Conservation (phyloP, 768 basidiomycete genomes). For the Suillus placidus region DNA sequence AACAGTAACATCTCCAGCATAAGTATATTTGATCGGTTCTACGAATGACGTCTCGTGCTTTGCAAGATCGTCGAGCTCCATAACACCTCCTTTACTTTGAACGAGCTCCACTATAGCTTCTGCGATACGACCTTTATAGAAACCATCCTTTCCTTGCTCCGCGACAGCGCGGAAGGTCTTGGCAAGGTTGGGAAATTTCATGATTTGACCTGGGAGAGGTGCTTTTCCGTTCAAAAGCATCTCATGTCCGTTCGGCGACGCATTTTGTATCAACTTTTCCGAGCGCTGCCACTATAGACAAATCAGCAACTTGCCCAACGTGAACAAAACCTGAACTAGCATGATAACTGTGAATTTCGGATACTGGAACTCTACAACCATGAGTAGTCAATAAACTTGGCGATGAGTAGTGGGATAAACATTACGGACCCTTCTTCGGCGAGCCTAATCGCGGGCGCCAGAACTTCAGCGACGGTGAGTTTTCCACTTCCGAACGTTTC, state of each 20-base stretch:
- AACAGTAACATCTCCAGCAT: constrained; percentile 80
- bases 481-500: constrained; percentile 77
- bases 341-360: constrained; percentile 71
- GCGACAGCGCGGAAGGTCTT: constrained; percentile 81
- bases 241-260: constrained; percentile 83
- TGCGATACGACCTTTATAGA: constrained; percentile 91
- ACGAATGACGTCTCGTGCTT: constrained; percentile 77
- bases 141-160: constrained; percentile 85
- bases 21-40: constrained; percentile 91
- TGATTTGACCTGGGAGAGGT: constrained; percentile 83
- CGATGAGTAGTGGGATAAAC: background rate
- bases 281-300: constrained; percentile 46
- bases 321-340: constrained; percentile 39
- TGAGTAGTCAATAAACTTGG: constrained; percentile 1
- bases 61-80: constrained; percentile 94
- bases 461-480: constrained; percentile 64
- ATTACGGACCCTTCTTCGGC: constrained; percentile 82
- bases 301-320: constrained; percentile 10
- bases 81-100: constrained; percentile 84
- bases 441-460: constrained; percentile 87
- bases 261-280: constrained; percentile 73
- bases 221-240: constrained; percentile 87
- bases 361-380: constrained; percentile 72
- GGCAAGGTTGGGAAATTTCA: constrained; percentile 80
- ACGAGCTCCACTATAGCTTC: constrained; percentile 88